Evolutionary conservation across 2,329 filamentous ascomycete species (phyloP), one percentile per base, ranked within the genome.

Genomic region (Aspergillus calidoustus): DNA sequence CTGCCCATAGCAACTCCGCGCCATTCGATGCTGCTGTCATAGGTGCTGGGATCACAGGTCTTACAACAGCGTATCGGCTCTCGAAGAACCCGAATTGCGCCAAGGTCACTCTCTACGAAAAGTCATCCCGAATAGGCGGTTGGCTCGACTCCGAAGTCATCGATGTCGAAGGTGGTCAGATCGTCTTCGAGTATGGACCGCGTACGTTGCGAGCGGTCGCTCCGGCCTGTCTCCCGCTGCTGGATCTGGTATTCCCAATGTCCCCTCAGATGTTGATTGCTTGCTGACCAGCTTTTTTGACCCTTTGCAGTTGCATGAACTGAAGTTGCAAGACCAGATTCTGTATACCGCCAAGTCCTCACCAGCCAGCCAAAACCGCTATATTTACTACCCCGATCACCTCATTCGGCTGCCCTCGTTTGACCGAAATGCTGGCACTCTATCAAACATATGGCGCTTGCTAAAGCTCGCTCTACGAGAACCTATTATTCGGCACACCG

Each of bases 321-420:
- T 92, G 41, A 81, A 81, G 23, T 72, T 92, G 44, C 68, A 80
- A 51, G 75, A 86, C 57, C 79, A 89, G 61, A 73, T 92, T 34
- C 74, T 88, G 55, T 80, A 79, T 69, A 87, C 82, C 50, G 76
- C 76, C 4, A 84, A 78, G 47, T 74, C 73, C 31, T 82, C 84
- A 5, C 78, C 84, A 56, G 82, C 83, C 57, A 81, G 87, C 9
- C 76, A 75, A 58, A 89, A 89, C 72, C 90, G 93, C 64, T 97
- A 89, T 76, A 82, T 98, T 62, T 97, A 95, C 83, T 96, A 96
- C 71, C 91, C 91, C 2, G 91, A 97, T 74, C 91, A 89, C 71
- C 84, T 95, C 31, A 89, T 92, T 57, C 82, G 82, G 25, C 77
- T 91, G 70, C 87, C 88, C 7, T 77, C 78, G 8, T 81, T 77